Percentiles rank a stretch among this genome's conserved stretches.
Evolutionary conservation across 805 yeast species (phyloP).

Genomic region (Kodamaea hsintzibuensis): DNA sequence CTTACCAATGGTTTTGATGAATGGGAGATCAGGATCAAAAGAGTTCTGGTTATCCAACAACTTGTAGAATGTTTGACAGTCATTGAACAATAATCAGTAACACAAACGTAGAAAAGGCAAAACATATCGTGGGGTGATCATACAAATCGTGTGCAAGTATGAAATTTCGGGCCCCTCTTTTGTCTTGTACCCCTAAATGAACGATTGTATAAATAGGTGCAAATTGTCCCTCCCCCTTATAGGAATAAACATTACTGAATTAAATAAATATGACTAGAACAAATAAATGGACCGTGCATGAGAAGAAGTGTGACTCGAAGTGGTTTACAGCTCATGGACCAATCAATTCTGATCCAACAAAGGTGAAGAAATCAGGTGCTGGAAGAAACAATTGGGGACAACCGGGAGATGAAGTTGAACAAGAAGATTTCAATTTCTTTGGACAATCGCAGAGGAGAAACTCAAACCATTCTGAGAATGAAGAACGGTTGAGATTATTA

Average conservation of each 20-base stretch:
- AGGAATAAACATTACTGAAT: not conserved
- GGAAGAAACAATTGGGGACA: slow-evolving; percentile 90
- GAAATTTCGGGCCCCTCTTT: slow-evolving; percentile 4
- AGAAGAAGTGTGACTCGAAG: slow-evolving; percentile 57
- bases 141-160: not conserved
- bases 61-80: no score
- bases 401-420: slow-evolving; percentile 72
- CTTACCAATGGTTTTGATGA: no score
- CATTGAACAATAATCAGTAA: no score
- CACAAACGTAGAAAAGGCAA: not conserved
- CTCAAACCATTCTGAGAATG: slow-evolving; percentile 40
- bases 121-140: not conserved
- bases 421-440: slow-evolving; percentile 39
- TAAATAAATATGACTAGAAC: slow-evolving; percentile 70
- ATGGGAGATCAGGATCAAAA: no score
- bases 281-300: slow-evolving; percentile 72
- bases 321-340: slow-evolving; percentile 81
- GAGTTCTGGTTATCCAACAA: no score
- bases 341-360: slow-evolving; percentile 67
- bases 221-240: not conserved
- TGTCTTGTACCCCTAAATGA: not conserved
- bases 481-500: slow-evolving; percentile 26
- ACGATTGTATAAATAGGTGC: slow-evolving; percentile 5
- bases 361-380: slow-evolving; percentile 79
- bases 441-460: slow-evolving; percentile 36